A percentile compares a stretch with the other conserved stretches of the same genome.
These are phyloP conservation scores for Diaporthe longicolla DNA, from an alignment of 2,329 filamentous ascomycete genomes.

Conservation along the genomic window DNA sequence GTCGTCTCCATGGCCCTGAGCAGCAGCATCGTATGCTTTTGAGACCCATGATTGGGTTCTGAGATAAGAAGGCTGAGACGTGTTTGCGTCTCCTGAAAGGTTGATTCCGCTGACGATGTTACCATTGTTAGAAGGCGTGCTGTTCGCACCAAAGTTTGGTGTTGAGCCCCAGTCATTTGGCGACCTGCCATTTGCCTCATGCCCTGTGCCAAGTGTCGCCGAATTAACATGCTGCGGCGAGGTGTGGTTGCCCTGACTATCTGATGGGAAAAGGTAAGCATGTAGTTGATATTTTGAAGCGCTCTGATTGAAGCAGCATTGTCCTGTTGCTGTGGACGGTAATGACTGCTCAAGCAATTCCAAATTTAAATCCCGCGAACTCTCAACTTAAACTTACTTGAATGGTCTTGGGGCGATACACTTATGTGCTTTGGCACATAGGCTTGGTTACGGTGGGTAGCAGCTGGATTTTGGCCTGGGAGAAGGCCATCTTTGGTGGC, in stretches of 20 bases:
- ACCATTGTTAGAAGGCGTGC: conserved; percentile 5
- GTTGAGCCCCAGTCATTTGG: conserved; percentile 16
- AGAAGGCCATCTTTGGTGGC: conserved; percentile 43
- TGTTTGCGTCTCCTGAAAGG: background rate
- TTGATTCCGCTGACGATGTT: background rate
- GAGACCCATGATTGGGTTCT: conserved; percentile 43
- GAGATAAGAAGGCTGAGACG: background rate
- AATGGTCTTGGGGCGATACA: conserved; percentile 24
- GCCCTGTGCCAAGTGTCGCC: background rate
- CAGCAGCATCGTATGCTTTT: conserved; percentile 36
- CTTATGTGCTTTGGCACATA: conserved; percentile 32
- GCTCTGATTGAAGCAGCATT: too few species aligned
- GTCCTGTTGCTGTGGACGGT: background rate
- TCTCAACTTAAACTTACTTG: conserved; percentile 2
- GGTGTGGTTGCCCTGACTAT: background rate
- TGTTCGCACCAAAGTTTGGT: background rate
- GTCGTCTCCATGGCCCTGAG: conserved; percentile 23
- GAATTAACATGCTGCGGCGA: background rate
- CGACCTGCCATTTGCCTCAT: conserved; percentile 7
- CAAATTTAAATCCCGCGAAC: background rate
- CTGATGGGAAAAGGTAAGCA: background rate
- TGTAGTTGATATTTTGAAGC: background rate
- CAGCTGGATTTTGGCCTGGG: conserved; percentile 23
- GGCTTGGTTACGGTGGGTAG: conserved; percentile 26
- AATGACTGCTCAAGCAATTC: background rate